phyloP scores from a whole-genome alignment of 352 stramenopile species.

The Pythium utonaiense region DNA sequence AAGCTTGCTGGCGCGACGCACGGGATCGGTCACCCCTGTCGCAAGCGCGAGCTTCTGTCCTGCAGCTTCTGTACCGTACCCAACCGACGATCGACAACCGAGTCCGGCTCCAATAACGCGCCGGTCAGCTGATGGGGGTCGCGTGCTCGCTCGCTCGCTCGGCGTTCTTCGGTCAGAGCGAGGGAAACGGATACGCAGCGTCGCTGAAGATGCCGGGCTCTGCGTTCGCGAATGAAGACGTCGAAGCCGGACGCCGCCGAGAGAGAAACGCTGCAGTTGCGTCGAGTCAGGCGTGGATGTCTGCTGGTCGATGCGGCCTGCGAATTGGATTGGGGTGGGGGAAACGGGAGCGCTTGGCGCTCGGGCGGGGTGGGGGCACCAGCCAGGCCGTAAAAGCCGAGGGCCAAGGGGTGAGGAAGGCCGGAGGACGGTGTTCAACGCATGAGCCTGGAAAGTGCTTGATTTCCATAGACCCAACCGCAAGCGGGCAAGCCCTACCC shows the following conservation, averaged over 20 bases:
- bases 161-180: neutral
- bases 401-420: neutral
- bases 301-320: neutral
- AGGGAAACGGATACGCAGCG: slow-evolving; percentile 3
- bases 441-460: slow-evolving; percentile 19
- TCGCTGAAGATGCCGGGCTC: neutral
- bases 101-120: neutral
- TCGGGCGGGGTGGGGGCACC: neutral
- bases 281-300: neutral
- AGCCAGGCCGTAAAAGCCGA: neutral
- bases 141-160: neutral
- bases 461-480: slow-evolving; percentile 2
- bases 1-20: slow-evolving; percentile 1
- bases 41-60: slow-evolving; percentile 1
- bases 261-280: neutral
- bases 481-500: slow-evolving; percentile 7
- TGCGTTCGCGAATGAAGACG: neutral
- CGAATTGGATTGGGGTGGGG: neutral
- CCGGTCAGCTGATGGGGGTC: neutral
- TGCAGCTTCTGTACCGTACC: neutral
- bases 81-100: neutral
- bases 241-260: neutral
- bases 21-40: slow-evolving; percentile 1
- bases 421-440: slow-evolving; percentile 7
- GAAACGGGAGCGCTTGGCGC: neutral